phyloP scores from a whole-genome alignment of 2,329 filamentous ascomycete species.

The Cercospora brassicicola region DNA sequence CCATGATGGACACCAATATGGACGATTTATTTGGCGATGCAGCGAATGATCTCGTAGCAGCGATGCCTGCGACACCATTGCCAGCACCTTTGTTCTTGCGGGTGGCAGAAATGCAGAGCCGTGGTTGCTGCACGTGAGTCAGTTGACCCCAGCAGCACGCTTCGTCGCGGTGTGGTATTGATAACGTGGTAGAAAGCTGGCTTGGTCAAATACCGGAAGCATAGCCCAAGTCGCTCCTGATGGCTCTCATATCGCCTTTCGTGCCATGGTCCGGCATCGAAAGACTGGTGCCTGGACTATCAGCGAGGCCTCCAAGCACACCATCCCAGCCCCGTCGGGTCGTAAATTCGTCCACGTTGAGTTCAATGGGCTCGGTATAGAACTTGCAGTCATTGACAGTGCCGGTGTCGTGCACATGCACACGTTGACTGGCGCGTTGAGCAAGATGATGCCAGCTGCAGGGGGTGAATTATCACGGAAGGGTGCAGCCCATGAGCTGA shows the following conservation, averaged over 20 bases:
- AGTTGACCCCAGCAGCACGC: slow-evolving; percentile 1
- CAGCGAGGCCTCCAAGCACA: slow-evolving; percentile 68
- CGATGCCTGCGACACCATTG: slow-evolving; percentile 52
- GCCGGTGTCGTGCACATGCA: slow-evolving; percentile 75
- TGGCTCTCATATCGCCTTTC: slow-evolving; percentile 68
- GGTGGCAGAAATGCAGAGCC: slow-evolving; percentile 72
- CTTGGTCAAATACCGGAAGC: slow-evolving; percentile 85
- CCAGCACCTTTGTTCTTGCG: slow-evolving; percentile 66
- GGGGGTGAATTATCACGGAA: slow-evolving; percentile 63
- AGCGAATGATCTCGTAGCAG: slow-evolving; percentile 53
- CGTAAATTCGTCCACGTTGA: slow-evolving; percentile 74
- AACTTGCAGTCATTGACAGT: slow-evolving; percentile 80
- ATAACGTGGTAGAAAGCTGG: slow-evolving; percentile 62
- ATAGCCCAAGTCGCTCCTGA: slow-evolving; percentile 78
- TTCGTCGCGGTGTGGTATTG: slow-evolving; percentile 8
- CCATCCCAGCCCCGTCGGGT: slow-evolving; percentile 61
- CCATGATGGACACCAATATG: slow-evolving; percentile 45
- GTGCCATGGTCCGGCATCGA: slow-evolving; percentile 68
- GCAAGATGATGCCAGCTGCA: slow-evolving; percentile 60
- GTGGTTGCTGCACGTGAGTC: slow-evolving; percentile 79
- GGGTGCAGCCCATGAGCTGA: slow-evolving; percentile 68
- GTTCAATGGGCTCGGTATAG: slow-evolving; percentile 75
- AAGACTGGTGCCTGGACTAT: slow-evolving; percentile 73
- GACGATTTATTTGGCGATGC: slow-evolving; percentile 73
- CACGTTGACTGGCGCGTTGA: slow-evolving; percentile 69